Base-by-base conservation (phyloP, 306 rosid genomes). In the Canavalia ensiformis region DNA sequence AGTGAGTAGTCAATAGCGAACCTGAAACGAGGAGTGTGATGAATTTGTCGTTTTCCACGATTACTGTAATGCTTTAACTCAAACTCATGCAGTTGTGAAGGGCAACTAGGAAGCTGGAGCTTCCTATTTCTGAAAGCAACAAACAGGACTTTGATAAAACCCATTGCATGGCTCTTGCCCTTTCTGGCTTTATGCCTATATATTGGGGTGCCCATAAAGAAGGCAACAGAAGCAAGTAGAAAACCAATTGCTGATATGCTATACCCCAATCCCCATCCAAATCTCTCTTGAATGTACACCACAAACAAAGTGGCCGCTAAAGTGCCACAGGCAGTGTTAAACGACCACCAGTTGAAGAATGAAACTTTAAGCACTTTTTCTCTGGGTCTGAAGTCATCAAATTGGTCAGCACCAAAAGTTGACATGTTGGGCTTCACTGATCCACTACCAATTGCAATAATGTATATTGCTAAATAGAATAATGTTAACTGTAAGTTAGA, bases 281-380 rank as follows among this genome's bases (percentile, higher is more conserved):
- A 65, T 56, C 87, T 93, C 81, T 93, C 97, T 83, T 93, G 91
- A 62, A 93, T 85, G 84, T 93, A 93, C 68, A 91, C 94, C 34
- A 93, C 84, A 34, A 91, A 83, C n/a, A 86, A 37, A 1, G 94
- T 88, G 50, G 96, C 97, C 11, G 78, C 9, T 4, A 93, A 66
- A 52, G 88, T 88, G 1, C 96, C 97, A 29, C 87, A 74, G 82
- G 87, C 87, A 45, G 90, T 71, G 85, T 87, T 88, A 82, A 90
- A 93, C 81, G 86, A 77, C 96, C 97, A 93, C 96, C 96, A 93
- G 78, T 91, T 93, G 90, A 93, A 93, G 86, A 86, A 93, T 3
- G 97, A 93, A 5, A 81, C 96, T 75, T 91, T 93, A 2, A 77
- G 80, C 76, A 75, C 47, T 68, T 84, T 91, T 67, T 93, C 97